phyloP scores from a whole-genome alignment of 345 rosid species.

The Triadica sebifera region DNA sequence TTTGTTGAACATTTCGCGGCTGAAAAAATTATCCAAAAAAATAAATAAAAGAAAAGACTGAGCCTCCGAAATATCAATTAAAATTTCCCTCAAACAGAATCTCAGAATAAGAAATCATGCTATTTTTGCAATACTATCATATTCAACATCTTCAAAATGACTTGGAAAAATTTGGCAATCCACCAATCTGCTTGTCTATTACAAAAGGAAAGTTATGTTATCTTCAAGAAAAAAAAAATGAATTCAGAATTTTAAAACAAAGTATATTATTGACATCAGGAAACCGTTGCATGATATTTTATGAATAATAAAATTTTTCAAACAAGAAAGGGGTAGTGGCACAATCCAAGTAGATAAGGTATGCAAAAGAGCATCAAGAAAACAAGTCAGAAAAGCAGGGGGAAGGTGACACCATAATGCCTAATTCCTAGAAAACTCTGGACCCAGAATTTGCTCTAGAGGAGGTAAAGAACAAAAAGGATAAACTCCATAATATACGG shows the following conservation, averaged over 20 bases:
- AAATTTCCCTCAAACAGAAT: slow-evolving; percentile 4
- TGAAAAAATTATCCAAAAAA: slow-evolving; percentile 32
- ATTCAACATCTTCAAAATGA: neutral
- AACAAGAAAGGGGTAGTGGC: neutral
- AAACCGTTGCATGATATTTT: neutral
- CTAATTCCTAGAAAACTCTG: too few species aligned
- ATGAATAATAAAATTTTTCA: neutral
- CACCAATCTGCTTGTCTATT: neutral
- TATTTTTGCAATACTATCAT: neutral
- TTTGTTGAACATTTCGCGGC: slow-evolving; percentile 94
- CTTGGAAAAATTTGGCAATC: neutral
- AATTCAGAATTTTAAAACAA: neutral
- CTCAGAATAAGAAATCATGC: slow-evolving; percentile 9
- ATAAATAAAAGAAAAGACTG: too few species aligned
- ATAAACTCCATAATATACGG: neutral
- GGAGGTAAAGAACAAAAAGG: neutral
- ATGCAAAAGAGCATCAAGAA: neutral
- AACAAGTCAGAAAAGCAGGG: too few species aligned
- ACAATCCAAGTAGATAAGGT: neutral
- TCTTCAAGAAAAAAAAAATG: neutral
- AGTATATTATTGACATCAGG: neutral
- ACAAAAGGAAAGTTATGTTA: neutral
- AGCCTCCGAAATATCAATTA: slow-evolving; percentile 1
- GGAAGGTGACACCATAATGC: too few species aligned
- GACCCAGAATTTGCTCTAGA: neutral